Evolutionary conservation across 208 protist genomes (phyloP), one percentile per base, ranked within the genome.

Genomic region (Leishmania braziliensis): DNA sequence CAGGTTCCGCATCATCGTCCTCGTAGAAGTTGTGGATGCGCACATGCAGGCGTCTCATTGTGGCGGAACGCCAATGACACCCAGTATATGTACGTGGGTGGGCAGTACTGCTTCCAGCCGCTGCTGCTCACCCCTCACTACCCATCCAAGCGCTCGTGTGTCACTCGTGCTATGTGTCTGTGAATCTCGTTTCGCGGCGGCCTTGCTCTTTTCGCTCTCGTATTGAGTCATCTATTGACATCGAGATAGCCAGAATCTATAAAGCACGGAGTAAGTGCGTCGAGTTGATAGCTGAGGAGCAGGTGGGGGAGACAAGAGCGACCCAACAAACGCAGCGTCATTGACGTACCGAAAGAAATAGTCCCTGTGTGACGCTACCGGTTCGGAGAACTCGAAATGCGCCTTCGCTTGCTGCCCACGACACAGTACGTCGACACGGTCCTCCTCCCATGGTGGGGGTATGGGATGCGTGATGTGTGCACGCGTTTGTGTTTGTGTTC

Each of bases 11-110:
- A 43, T 80, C 80, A 16, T 80, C 82, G 48, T 81, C 71, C 0
- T 81, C 82, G 71, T 81, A 85, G 46, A 85, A 85, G 62, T 85
- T 85, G 62, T 43, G 81, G 3, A 75, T 65, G 26, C 36, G 81
- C 23, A 29, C 75, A 50, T 46, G 53, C 39, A 23, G 39, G n/a
- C 36, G 82, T 26, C 77, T 60, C 82, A 85, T 85, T 1, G 58
- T 51, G 39, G 54, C 33, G 36, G 16, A 18, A 75, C n/a, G 8
- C 20, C 26, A 39, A 43, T 16, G 36, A 33, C 10, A 20, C 10
- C 5, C 72, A n/a, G 14, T 76, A 18, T 62, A 43, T 26, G 2
- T 62, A 39, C n/a, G 29, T 62, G n/a, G 26, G 9, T 62, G 6
- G 23, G 69, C 36, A 73, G 69, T 54, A 8, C 43, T 54, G 20